These are phyloP conservation scores for Ilyonectria sp. DNA, from an alignment of 2,329 filamentous ascomycete genomes.

Conservation along the genomic window DNA sequence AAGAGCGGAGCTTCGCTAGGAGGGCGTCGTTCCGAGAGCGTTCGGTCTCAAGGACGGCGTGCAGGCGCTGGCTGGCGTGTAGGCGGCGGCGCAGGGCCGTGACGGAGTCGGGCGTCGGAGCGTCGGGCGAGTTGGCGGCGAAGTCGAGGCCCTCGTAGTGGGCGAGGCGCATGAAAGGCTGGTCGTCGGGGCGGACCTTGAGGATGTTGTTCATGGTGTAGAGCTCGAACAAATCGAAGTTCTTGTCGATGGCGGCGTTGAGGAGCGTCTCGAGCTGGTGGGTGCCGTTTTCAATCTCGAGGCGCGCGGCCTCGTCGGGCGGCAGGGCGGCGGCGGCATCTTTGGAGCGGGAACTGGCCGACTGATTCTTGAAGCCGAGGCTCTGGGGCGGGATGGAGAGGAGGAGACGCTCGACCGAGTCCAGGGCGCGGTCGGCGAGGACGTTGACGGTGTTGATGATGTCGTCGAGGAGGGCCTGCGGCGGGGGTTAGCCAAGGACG, in stretches of 20 bases:
- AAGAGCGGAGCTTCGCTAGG: constrained; percentile 72
- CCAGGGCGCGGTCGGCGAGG: constrained; percentile 90
- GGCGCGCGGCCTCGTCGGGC: constrained; percentile 60
- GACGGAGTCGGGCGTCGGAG: constrained; percentile 77
- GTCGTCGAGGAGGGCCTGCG: constrained; percentile 92
- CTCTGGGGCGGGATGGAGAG: constrained; percentile 79
- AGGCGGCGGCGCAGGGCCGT: constrained; percentile 80
- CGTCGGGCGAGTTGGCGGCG: constrained; percentile 37
- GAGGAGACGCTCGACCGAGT: constrained; percentile 88
- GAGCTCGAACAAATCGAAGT: constrained; percentile 90
- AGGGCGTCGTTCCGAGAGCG: constrained; percentile 80
- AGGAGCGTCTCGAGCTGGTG: constrained; percentile 88
- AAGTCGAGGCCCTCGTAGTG: constrained; percentile 85
- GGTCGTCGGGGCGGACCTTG: constrained; percentile 76
- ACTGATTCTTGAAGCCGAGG: constrained; percentile 79
- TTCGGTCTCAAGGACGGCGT: constrained; percentile 79
- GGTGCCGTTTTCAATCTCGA: constrained; percentile 89
- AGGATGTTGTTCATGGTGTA: constrained; percentile 91
- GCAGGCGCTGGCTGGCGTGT: constrained; percentile 83
- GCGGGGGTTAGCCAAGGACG: constrained; percentile 14
- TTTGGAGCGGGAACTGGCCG: constrained; percentile 59
- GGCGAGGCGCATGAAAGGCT: constrained; percentile 83
- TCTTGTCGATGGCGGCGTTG: constrained; percentile 85
- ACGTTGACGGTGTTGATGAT: constrained; percentile 98
- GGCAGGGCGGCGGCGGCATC: constrained; percentile 52